These are phyloP conservation scores for Alternaria conjuncta DNA, from an alignment of 2,329 filamentous ascomycete species.

Conservation along the genomic window DNA sequence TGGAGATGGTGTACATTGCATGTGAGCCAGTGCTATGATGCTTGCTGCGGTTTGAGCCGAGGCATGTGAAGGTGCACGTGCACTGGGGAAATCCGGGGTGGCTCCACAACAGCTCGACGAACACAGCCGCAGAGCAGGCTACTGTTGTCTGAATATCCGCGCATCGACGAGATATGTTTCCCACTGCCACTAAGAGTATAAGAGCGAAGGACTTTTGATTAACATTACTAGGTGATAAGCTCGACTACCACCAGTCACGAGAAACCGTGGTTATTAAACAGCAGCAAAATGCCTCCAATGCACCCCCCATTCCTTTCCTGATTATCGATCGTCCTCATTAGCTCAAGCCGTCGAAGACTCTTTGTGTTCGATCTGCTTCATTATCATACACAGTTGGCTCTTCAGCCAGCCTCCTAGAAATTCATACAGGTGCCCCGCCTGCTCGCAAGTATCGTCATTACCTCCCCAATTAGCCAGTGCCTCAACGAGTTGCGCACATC, in stretches of 20 bases:
- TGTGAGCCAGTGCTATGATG: constrained; percentile 26
- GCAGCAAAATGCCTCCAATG: background rate
- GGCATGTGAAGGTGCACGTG: constrained; percentile 33
- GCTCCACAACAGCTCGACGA: background rate
- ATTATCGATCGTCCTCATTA: background rate
- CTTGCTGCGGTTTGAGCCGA: constrained; percentile 23
- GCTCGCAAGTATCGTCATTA: constrained; percentile 21
- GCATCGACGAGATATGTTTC: background rate
- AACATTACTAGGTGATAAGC: background rate
- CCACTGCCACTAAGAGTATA: accelerated
- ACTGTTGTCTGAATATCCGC: background rate
- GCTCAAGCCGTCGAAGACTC: background rate
- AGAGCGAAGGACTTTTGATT: background rate
- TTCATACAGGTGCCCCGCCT: constrained; percentile 40
- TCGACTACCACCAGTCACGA: background rate
- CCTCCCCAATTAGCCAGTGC: constrained; percentile 37
- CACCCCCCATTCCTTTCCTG: too few relatives aligned
- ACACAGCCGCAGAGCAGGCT: background rate
- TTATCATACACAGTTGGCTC: constrained; percentile 38
- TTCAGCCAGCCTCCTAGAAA: constrained; percentile 43
- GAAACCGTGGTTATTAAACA: background rate
- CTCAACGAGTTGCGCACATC: constrained; percentile 37
- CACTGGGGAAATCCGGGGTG: constrained; percentile 24
- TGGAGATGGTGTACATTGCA: constrained; percentile 15
- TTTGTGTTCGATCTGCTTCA: constrained; percentile 29